Evolutionary conservation across 2,329 filamentous ascomycete species (phyloP), one percentile per base, ranked within the genome.

Genomic region (Alternaria infectoria): DNA sequence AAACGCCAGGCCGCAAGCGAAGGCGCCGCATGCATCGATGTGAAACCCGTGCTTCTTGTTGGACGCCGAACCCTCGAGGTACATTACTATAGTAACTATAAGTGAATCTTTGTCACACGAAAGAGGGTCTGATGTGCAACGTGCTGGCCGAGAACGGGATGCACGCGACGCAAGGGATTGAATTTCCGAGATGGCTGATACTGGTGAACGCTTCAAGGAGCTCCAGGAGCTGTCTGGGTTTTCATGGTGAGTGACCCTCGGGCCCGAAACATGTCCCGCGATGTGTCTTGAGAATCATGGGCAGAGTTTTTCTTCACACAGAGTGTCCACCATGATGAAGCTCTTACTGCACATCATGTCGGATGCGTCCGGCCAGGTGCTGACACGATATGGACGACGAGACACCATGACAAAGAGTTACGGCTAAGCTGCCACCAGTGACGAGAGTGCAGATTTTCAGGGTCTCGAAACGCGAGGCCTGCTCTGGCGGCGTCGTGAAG

Each of bases 381-480:
- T 62, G 62, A 52, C 49, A 6, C 49, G 49, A 52, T 21, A 6
- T 36, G 21, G 30, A n/a, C 19, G 19, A 32, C 11, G 32, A 52
- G 30, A 61, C 25, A 45, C 43, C 49, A 49, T 67, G 68, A 71
- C 61, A 56, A 71, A 61, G 64, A 59, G 56, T 52, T 65, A 59
- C 64, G 61, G 44, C 63, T 69, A 72, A 67, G 67, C 64, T 46
- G 55, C 65, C 65, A 62, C 65, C 64, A 70, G 36, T 40, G 36
- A 40, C 36, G 36, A 40, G 66, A 30, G 64, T 65, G 69, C 69
- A 68, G 72, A 66, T 67, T 65, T 67, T 68, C 66, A 71, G 76
- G 75, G 70, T 69, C 60, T 64, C 73, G 74, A 77, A 77, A 76
- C 72, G 65, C 68, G 67, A 65, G 36, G 49, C 57, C 58, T 65